These are phyloP conservation scores for Fusarium pilosicola DNA, from an alignment of 2,329 filamentous ascomycete genomes.

Conservation along the genomic window DNA sequence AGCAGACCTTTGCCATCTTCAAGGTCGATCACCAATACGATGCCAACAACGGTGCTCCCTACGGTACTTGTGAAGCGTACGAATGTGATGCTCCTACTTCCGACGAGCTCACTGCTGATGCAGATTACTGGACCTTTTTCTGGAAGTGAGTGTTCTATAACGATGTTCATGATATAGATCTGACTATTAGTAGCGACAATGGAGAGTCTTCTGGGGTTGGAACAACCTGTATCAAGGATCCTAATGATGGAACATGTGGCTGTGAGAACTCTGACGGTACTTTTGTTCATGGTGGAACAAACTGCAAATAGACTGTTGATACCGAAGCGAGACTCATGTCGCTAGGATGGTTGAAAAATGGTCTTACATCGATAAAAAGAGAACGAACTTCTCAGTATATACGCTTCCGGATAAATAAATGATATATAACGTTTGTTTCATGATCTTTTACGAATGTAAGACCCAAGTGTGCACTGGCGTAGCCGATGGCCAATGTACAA, in stretches of 20 bases:
- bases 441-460: fast-evolving
- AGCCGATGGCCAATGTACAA: no score
- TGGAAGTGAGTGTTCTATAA: conserved; percentile 30
- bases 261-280: conserved; percentile 41
- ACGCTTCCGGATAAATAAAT: background rate
- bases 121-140: conserved; percentile 43
- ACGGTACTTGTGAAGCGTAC: conserved; percentile 39
- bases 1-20: conserved; percentile 42
- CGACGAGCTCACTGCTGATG: conserved; percentile 17
- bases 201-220: conserved; percentile 38
- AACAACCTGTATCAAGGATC: conserved; percentile 39
- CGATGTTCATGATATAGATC: background rate
- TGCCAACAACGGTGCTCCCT: conserved; percentile 38
- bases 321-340: no score
- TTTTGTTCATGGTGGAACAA: conserved; percentile 30
- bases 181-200: conserved; percentile 21
- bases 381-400: no score
- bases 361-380: fast-evolving
- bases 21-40: conserved; percentile 40
- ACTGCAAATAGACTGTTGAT: conserved; percentile 21
- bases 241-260: conserved; percentile 37
- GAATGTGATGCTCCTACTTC: conserved; percentile 32
- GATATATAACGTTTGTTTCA: background rate
- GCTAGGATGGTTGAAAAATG: background rate
- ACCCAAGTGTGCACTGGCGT: no score